Evolutionary conservation across 2,329 filamentous ascomycete species (phyloP).

Genomic region (Coleophoma cylindrospora): DNA sequence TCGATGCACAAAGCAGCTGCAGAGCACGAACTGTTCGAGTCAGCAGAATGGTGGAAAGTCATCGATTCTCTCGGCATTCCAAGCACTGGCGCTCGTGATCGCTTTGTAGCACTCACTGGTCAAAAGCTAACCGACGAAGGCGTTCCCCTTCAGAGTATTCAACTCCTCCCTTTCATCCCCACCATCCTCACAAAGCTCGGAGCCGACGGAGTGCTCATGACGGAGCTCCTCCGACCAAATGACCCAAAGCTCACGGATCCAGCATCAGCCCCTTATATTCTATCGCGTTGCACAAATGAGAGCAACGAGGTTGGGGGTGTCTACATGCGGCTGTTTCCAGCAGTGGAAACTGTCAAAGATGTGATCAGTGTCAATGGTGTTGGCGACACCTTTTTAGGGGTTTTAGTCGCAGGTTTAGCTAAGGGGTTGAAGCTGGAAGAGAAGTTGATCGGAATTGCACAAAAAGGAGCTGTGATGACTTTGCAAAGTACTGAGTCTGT

Average conservation of each 20-base stretch:
- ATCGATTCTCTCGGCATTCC: constrained; percentile 77
- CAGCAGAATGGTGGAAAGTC: constrained; percentile 68
- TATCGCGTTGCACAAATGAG: constrained; percentile 54
- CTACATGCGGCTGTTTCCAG: constrained; percentile 68
- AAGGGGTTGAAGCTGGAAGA: constrained; percentile 37
- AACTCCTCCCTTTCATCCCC: constrained; percentile 84
- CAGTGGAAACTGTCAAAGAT: constrained; percentile 61
- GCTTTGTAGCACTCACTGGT: constrained; percentile 65
- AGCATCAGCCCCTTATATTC: constrained; percentile 62
- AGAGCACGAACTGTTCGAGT: constrained; percentile 62
- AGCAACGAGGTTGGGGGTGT: constrained; percentile 63
- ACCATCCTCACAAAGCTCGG: constrained; percentile 84
- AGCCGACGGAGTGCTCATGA: constrained; percentile 54
- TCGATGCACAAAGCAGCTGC: constrained; percentile 73
- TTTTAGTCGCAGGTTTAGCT: constrained; percentile 73
- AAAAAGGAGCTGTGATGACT: constrained; percentile 74
- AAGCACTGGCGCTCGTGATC: constrained; percentile 62
- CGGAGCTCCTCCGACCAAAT: constrained; percentile 60
- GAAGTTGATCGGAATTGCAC: constrained; percentile 71
- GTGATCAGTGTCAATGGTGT: constrained; percentile 90
- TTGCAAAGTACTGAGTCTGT: constrained; percentile 73
- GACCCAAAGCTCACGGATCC: constrained; percentile 63
- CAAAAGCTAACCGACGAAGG: constrained; percentile 68
- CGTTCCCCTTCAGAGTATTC: constrained; percentile 76
- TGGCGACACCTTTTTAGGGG: constrained; percentile 88